Conservation (phyloP, 805 yeast species). For the Metschnikowia chrysomelidarum region DNA sequence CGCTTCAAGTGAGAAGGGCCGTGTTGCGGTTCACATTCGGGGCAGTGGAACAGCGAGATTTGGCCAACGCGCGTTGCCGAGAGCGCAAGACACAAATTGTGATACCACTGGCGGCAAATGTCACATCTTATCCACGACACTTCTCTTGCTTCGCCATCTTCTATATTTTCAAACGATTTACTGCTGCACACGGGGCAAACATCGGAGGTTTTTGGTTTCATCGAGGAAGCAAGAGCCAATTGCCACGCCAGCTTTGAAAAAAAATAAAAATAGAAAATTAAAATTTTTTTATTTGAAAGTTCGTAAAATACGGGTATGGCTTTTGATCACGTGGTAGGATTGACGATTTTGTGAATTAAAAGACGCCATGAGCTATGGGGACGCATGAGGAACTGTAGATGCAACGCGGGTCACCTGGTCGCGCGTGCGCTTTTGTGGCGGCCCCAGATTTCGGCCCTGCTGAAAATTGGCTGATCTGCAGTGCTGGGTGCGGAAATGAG, state of each 20-base stretch:
- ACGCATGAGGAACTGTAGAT: too few species aligned
- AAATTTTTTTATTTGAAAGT: too few species aligned
- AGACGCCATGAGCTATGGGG: too few species aligned
- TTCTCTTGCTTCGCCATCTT: conserved; percentile 2
- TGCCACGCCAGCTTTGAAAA: background rate
- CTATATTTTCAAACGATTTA: conserved; percentile 1
- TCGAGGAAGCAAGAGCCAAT: background rate
- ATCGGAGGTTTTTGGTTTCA: conserved; percentile 10
- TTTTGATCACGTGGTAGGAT: too few species aligned
- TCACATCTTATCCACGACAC: conserved; percentile 58
- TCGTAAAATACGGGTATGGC: too few species aligned
- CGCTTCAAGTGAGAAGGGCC: conserved; percentile 55
- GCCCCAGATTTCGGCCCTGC: too few species aligned
- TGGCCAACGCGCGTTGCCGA: conserved; percentile 28
- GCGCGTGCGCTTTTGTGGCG: too few species aligned
- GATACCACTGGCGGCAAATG: conserved; percentile 54
- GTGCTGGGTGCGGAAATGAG: too few species aligned
- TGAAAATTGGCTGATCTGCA: too few species aligned
- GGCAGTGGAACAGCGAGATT: conserved; percentile 56
- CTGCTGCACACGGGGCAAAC: conserved; percentile 13
- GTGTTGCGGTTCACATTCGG: conserved; percentile 37
- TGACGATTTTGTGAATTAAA: too few species aligned
- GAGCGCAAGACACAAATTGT: conserved; percentile 42
- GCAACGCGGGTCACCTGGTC: too few species aligned
- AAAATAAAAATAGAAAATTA: too few species aligned